phyloP scores from a whole-genome alignment of 495 filamentous ascomycete species.

The Staphylotrichum longicolle region DNA sequence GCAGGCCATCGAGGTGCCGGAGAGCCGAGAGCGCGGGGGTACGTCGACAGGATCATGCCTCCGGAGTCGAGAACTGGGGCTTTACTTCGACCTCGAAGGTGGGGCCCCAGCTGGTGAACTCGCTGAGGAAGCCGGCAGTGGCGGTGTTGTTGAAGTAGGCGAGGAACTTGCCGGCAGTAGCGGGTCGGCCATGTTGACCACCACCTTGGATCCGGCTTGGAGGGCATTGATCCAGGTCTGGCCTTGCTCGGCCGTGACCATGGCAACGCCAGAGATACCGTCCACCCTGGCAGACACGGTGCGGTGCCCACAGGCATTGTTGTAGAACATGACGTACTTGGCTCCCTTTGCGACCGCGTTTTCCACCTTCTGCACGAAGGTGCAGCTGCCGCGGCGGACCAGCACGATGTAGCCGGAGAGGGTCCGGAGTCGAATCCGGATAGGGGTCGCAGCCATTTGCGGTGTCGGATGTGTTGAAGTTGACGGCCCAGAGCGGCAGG shows the following conservation, averaged over 20 bases:
- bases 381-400: slow-evolving; percentile 53
- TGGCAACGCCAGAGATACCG: slow-evolving; percentile 39
- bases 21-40: slow-evolving; percentile 51
- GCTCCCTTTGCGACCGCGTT: slow-evolving; percentile 53
- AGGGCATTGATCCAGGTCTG: slow-evolving; percentile 43
- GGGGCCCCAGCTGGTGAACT: slow-evolving; percentile 57
- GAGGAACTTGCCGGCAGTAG: slow-evolving; percentile 38
- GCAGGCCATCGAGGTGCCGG: slow-evolving; percentile 61
- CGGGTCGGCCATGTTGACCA: slow-evolving; percentile 44
- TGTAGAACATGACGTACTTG: slow-evolving; percentile 56
- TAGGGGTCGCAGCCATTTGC: slow-evolving; percentile 47
- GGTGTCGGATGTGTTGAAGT: slow-evolving; percentile 46
- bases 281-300: slow-evolving; percentile 32
- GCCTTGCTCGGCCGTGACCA: slow-evolving; percentile 47
- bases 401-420: slow-evolving; percentile 53
- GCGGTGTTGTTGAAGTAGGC: slow-evolving; percentile 38
- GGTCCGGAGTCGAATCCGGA: slow-evolving; percentile 48
- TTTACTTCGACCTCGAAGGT: slow-evolving; percentile 55
- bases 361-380: slow-evolving; percentile 47
- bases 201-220: slow-evolving; percentile 38
- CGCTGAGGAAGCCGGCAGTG: slow-evolving; percentile 47
- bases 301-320: slow-evolving; percentile 43
- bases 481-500: slow-evolving; percentile 51
- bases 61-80: slow-evolving; percentile 55
- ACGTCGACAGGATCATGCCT: slow-evolving; percentile 57